phyloP scores from a whole-genome alignment of 768 basidiomycete genomes.

The Leccinum rimulosum region DNA sequence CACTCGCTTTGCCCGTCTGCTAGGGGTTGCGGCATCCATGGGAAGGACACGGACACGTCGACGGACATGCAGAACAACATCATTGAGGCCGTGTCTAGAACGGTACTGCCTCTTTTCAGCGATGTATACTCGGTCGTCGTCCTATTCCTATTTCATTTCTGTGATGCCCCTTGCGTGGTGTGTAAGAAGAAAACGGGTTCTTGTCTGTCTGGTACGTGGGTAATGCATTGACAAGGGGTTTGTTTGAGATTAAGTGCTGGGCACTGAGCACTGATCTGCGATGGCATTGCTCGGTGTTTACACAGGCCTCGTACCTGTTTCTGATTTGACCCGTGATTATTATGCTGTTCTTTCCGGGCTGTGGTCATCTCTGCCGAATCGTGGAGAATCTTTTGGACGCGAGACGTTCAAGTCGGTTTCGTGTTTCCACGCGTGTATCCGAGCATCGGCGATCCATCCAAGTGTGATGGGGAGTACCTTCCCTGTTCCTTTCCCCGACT shows the following conservation, averaged over 20 bases:
- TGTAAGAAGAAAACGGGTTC: not conserved
- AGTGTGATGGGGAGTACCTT: not conserved
- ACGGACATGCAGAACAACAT: constrained; percentile 39
- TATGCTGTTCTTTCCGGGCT: not conserved
- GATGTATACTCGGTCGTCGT: constrained; percentile 12
- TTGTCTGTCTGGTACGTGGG: not conserved
- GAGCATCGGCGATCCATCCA: not conserved
- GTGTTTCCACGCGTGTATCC: not conserved
- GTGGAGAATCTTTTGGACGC: not conserved
- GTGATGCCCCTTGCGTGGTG: not conserved
- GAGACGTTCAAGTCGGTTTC: not conserved
- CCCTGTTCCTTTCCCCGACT: not conserved
- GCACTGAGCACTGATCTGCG: not conserved
- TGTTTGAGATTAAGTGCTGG: not conserved
- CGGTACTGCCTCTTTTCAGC: not conserved
- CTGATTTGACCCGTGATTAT: not conserved
- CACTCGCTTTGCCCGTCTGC: not conserved
- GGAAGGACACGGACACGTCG: constrained; percentile 56
- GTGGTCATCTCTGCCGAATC: not conserved
- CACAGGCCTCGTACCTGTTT: not conserved
- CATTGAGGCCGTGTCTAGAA: constrained; percentile 34
- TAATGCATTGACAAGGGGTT: not conserved
- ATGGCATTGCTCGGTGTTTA: not conserved
- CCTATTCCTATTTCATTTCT: not conserved
- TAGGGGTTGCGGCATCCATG: constrained; percentile 64